Base-by-base conservation (phyloP, 306 rosid genomes). In the Neltuma alba region DNA sequence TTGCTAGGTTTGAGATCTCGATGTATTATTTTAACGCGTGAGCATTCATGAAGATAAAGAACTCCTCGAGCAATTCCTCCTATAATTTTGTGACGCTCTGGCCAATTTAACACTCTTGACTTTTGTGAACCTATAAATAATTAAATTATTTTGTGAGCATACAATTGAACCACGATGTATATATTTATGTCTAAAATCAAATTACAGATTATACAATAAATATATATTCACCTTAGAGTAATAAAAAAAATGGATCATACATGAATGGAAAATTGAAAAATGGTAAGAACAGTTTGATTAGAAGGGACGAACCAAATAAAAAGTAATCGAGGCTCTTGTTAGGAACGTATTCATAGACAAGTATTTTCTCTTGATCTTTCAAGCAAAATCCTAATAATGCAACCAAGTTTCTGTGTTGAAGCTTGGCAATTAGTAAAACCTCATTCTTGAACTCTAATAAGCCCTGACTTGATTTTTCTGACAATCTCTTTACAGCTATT, bases 271-370 rank as follows among this genome's bases (percentile, higher is more conserved):
- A 52, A n/a, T 20, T 52, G 11, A 52, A 18, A 50, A n/a, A 52
- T 1, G 27, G 11, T n/a, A n/a, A 8, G 12, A 52, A 7, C 12
- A 18, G 60, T n/a, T 48, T 14, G 7, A 23, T 52, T 6, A 20
- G 60, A n/a, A 47, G 27, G 27, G 60, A 52, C 60, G n/a, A 52
- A 52, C 60, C 60, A n/a, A 52, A 52, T 52, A n/a, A 52, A 52
- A 52, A n/a, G 25, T n/a, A 52, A 52, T 52, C 60, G 4, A 52
- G 60, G 10, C 60, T 52, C 60, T 52, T 18, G 9, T 52, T 52
- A 7, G 28, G 10, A 21, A 52, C 13, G n/a, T 20, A 52, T 52
- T 52, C 60, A 52, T 52, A 52, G 5, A 52, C 11, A 52, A 52
- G 60, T n/a, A 52, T n/a, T 52, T 52, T 52, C 12, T 52, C 60